Base-by-base conservation (phyloP, 2,329 filamentous ascomycete species). In the Ophiocordyceps unilateralis region DNA sequence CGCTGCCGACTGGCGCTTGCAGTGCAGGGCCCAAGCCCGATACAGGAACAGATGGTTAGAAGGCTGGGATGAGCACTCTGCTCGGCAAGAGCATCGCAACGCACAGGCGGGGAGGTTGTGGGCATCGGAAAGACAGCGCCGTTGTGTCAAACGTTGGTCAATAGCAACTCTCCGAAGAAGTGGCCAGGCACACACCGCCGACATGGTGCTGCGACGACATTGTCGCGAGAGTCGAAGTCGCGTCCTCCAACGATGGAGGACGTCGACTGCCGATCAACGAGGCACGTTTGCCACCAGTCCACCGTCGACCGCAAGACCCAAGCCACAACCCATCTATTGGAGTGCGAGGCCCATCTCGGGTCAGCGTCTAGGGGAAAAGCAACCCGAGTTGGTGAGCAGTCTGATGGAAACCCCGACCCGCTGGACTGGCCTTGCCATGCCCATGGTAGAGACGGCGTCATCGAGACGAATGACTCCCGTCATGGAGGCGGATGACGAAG, bases 381-480 rank as follows among this genome's bases (percentile, higher is more conserved):
- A 53, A 36, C 47, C 46, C 17, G 51, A 53, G 32, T 48, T 50
- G 28, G 40, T 47, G 1, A 44, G 45, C 19, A 53, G 47, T 39
- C 44, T 51, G 7, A 44, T 63, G 14, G 60, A 62, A 40, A 70
- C 67, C 8, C 67, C 67, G 2, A 69, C 65, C n/a, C 64, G 64
- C 41, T 63, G 65, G 59, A 67, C 64, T 3, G 63, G 68, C 4
- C 55, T 61, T 41, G 55, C 61, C 7, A 55, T 61, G 24, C 57
- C 62, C 5, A 57, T 63, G 46, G 53, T 58, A 7, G 60, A 57
- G 24, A 50, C 53, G 2, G 34, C 56, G 20, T 47, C 51, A 10
- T 43, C 53, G 20, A 52, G 51, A 22, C 50, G 51, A 14, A 60
- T 61, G 50, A 51, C 55, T 15, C 48, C 58, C 14, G 47, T 61